These are phyloP conservation scores for Graphilbum ipis-grandicollis DNA, from an alignment of 2,329 filamentous ascomycete species.

Conservation along the genomic window DNA sequence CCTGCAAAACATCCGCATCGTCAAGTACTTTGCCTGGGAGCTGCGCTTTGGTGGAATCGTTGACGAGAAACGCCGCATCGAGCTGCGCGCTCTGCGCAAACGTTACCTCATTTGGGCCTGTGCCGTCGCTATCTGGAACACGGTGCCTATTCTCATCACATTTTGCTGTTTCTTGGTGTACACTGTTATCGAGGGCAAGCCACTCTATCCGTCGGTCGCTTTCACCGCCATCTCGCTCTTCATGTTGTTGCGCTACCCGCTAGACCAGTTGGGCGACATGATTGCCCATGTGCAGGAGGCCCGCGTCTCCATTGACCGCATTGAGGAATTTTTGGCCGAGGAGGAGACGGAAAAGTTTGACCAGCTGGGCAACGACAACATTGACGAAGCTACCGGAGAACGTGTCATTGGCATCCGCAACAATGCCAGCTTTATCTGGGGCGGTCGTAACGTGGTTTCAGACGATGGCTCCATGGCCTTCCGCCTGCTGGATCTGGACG, in stretches of 20 bases:
- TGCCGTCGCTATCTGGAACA: conserved; percentile 92
- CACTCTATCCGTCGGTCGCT: conserved; percentile 76
- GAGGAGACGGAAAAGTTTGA: conserved; percentile 92
- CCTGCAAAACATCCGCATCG: conserved; percentile 91
- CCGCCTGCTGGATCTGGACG: conserved; percentile 64
- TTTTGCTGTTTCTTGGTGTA: conserved; percentile 94
- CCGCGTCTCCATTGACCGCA: conserved; percentile 90
- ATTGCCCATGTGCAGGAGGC: conserved; percentile 95
- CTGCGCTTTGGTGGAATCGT: conserved; percentile 74
- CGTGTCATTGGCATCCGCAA: conserved; percentile 70
- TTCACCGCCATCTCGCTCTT: conserved; percentile 96
- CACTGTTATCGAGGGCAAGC: conserved; percentile 76
- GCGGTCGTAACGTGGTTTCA: conserved; percentile 43
- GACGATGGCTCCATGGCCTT: conserved; percentile 57
- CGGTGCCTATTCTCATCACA: conserved; percentile 84
- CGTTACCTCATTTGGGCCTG: conserved; percentile 84
- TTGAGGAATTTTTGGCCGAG: conserved; percentile 84
- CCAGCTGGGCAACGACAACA: conserved; percentile 56
- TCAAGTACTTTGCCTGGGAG: conserved; percentile 99
- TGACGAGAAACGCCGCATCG: conserved; percentile 67
- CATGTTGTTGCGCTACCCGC: conserved; percentile 75
- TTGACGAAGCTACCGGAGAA: conserved; percentile 50
- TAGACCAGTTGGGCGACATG: conserved; percentile 97
- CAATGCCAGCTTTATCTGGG: conserved; percentile 72
- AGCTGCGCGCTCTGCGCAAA: conserved; percentile 61